A percentile compares a stretch with the other conserved stretches of the same genome.
Conservation (phyloP, 306 rosid species). For the Dalbergia oliveri region DNA sequence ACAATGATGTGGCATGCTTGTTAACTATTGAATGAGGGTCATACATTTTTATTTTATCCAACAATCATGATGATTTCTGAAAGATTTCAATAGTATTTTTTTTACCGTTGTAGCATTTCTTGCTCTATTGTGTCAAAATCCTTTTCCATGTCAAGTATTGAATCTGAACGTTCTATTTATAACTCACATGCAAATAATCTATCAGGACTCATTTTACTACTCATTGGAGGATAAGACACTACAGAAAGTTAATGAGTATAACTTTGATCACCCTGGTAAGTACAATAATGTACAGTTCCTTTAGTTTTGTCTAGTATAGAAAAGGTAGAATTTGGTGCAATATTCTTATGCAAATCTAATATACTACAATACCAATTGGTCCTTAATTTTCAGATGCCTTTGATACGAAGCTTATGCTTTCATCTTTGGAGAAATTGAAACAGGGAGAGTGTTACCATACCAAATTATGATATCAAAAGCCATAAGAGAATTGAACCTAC, state of each 20-base stretch:
- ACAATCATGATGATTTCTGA: no score
- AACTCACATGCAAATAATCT: background rate
- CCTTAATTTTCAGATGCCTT: constrained; percentile 72
- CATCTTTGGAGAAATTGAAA: constrained; percentile 73
- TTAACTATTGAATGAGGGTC: no score
- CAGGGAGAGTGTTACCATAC: constrained; percentile 73
- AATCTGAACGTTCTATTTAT: background rate
- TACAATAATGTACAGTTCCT: background rate
- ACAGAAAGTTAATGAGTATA: constrained; percentile 70
- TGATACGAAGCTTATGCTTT: constrained; percentile 70
- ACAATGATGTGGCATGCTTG: no score
- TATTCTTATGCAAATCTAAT: constrained; percentile 26
- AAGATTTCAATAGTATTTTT: no score
- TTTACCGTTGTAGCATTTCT: no score
- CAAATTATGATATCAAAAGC: constrained; percentile 76
- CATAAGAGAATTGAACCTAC: constrained; percentile 59
- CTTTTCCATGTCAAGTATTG: background rate
- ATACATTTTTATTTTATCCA: no score
- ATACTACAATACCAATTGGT: background rate
- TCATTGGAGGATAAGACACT: constrained; percentile 58
- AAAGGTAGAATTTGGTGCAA: background rate
- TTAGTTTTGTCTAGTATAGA: background rate
- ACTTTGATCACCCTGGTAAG: constrained; percentile 97
- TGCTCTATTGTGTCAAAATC: background rate
- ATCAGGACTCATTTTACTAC: constrained; percentile 85